Base-by-base conservation (phyloP, 2,329 filamentous ascomycete genomes). In the Pseudocercospora fuligena region DNA sequence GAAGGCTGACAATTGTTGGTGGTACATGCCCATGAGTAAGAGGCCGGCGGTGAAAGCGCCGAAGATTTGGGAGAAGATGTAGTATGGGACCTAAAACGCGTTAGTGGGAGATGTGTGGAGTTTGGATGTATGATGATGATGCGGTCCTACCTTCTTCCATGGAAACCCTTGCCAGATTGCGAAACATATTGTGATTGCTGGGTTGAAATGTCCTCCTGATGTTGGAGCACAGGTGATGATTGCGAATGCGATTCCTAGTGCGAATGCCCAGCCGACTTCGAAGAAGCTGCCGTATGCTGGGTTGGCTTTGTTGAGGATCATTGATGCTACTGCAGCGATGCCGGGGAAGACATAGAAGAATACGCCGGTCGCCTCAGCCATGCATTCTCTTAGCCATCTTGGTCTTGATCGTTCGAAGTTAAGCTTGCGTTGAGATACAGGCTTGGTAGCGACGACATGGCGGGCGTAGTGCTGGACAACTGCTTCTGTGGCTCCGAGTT, bases 121-220 rank as follows among this genome's bases (percentile, higher is more conserved):
- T 16, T 8, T 23, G 25, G 23, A 29, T 4, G 12, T 14, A n/a
- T 31, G 21, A 23, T 14, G 51, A 3, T 54, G 11, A 54, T 27
- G 16, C 23, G n/a, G n/a, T n/a, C n/a, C 5, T 29, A 54, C 85
- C 69, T 88, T 88, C 56, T 79, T 83, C 82, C 84, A 86, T 0
- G 86, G 86, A 69, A 88, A 88, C 2, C 84, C 86, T 77, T 87
- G 84, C 85, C 84, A 89, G 46, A 76, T 70, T 12, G 78, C 78
- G 65, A 80, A 79, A 69, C 76, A 79, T 64, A 81, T 75, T 3
- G 79, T 80, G 33, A 81, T 78, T 53, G 78, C 77, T 0, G 72
- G 72, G 53, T 73, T 74, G 67, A 77, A 73, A 81, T 76, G 73
- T 5, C 73, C 70, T 57, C 87, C 86, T 5, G 82, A 85, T 1